Percentiles rank a stretch among this genome's conserved stretches.
Evolutionary conservation across 2,329 filamentous ascomycete genomes (phyloP).

Genomic region (Trichoderma sp.): DNA sequence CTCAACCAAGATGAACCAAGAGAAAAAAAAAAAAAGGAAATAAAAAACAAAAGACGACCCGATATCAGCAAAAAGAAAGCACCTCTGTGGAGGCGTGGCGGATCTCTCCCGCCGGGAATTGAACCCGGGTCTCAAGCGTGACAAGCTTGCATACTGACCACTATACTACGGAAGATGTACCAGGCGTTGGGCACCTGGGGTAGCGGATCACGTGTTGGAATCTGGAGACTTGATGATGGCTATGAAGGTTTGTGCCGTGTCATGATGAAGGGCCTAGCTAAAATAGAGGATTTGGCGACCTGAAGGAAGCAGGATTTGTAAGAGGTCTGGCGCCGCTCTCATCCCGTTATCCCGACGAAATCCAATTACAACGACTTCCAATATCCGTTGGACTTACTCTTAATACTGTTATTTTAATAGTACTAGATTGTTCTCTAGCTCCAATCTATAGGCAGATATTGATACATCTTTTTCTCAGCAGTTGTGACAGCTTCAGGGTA

Average conservation of each 20-base stretch:
- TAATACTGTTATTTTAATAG: no score
- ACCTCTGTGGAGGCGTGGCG: not conserved
- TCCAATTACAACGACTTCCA: no score
- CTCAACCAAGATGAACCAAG: not conserved
- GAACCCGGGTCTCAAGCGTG: conserved; percentile 35
- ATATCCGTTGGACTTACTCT: no score
- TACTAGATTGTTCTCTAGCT: no score
- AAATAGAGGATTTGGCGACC: no score
- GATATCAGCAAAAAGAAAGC: not conserved
- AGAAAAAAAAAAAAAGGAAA: not conserved
- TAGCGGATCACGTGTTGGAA: conserved; percentile 24
- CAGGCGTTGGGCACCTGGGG: conserved; percentile 28
- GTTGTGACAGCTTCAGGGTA: no score
- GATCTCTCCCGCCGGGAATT: conserved; percentile 34
- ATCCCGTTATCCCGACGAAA: no score
- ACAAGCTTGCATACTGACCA: conserved; percentile 35
- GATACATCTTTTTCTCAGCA: no score
- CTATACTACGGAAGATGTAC: conserved; percentile 34
- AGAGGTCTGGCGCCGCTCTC: no score
- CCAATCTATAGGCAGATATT: no score
- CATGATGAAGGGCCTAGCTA: no score
- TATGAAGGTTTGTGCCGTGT: not conserved
- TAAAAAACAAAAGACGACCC: not conserved
- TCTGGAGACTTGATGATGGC: rapidly evolving
- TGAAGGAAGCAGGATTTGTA: no score